Evolutionary conservation across 176 grass and related monocot genomes (phyloP), one percentile per base, ranked within the genome.

Genomic region (Aegilops sharonensis): DNA sequence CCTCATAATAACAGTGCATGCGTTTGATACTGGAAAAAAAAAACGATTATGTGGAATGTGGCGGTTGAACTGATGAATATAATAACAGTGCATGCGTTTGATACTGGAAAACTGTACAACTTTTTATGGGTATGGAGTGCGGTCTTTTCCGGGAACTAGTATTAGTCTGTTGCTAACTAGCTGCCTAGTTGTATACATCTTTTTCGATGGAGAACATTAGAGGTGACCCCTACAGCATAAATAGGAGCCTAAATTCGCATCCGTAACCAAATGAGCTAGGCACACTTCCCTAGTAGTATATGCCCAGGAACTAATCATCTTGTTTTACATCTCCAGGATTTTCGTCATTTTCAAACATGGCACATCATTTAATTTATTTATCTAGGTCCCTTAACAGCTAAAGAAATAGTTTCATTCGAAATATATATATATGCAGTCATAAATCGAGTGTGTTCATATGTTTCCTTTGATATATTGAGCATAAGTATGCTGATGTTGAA

Each of bases 151-250:
- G 9, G n/a, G 17, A 72, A 72, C n/a, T 35, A 25, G 32, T 40
- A 71, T 15, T 72, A 72, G 37, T 82, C 36, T 71, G 61, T 39
- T 85, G 63, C 34, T 34, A 80, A 59, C 12, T 30, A 42, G 3
- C 48, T 12, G 80, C 9, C 6, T 85, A 59, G 30, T 67, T 89
- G 13, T 78, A 56, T 54, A 43, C 14, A 82, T 89, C 14, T 59
- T 59, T 59, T 59, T 59, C 7, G 54, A 21, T 9, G 20, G 54
- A 21, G 9, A 59, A 9, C 54, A 21, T 20, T 59, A 59, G 17
- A 20, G 54, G 54, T 20, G 54, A 6, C 54, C 54, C 54, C 54
- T 59, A 59, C 54, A 59, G 54, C 7, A 59, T 3, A 59, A 59
- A 21, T 21, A 59, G 18, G 54, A 59, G 20, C 54, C 54, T 59